These are phyloP conservation scores for Ophiocordyceps sinensis DNA, from an alignment of 2,329 filamentous ascomycete species.

Conservation along the genomic window DNA sequence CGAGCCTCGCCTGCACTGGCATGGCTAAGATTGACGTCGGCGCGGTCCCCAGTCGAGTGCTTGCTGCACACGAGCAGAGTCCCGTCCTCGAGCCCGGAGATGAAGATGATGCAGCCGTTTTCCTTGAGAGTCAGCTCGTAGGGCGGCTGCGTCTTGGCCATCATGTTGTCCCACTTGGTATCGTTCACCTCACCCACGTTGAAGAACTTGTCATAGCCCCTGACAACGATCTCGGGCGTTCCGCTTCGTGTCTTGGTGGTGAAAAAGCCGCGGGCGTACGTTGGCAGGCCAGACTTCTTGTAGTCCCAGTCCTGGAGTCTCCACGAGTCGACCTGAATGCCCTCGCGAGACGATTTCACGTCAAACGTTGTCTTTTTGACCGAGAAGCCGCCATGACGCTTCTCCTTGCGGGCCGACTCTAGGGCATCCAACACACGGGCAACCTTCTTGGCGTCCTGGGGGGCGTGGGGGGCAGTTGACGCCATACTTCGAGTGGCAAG, in stretches of 20 bases:
- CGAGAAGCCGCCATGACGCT: conserved; percentile 46
- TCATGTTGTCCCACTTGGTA: conserved; percentile 73
- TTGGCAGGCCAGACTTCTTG: conserved; percentile 73
- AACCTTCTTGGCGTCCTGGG: conserved; percentile 58
- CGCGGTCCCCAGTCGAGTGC: conserved; percentile 78
- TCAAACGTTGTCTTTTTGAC: conserved; percentile 70
- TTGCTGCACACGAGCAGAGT: conserved; percentile 96
- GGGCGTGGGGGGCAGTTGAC: conserved; percentile 37
- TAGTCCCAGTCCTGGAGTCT: conserved; percentile 92
- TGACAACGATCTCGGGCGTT: conserved; percentile 62
- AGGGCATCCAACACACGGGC: conserved; percentile 50
- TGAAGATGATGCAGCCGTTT: conserved; percentile 99
- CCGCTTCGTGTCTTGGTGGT: conserved; percentile 57
- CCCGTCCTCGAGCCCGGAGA: conserved; percentile 78
- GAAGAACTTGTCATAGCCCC: conserved; percentile 99
- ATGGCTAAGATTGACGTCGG: conserved; percentile 62
- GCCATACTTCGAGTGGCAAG: conserved; percentile 10
- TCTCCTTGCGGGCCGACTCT: conserved; percentile 39
- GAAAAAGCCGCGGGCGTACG: conserved; percentile 87
- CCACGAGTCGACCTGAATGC: conserved; percentile 75
- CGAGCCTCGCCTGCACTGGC: conserved; percentile 70
- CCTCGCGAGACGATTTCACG: conserved; percentile 46
- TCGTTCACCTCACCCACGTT: conserved; percentile 71
- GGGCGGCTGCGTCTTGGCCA: conserved; percentile 61
- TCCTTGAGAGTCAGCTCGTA: conserved; percentile 97